phyloP scores from a whole-genome alignment of 768 basidiomycete species.

The Naganishia vaughanmartiniae region DNA sequence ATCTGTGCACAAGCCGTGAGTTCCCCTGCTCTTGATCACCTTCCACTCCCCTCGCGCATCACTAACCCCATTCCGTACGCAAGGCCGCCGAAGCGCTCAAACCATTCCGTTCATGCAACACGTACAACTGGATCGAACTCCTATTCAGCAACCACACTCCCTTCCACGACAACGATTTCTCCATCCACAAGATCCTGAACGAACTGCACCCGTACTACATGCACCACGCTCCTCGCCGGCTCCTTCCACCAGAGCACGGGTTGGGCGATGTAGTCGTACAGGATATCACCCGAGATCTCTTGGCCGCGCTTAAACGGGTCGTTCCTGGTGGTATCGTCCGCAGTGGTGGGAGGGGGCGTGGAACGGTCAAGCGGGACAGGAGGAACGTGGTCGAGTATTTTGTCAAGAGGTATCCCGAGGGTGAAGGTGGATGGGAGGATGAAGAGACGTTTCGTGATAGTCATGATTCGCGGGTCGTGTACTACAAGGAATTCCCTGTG shows the following conservation, averaged over 20 bases:
- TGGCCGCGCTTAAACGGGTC: not conserved
- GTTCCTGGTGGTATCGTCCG: not conserved
- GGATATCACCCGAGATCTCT: not conserved
- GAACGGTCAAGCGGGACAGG: too few relatives aligned
- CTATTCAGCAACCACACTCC: not conserved
- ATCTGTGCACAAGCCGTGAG: constrained; percentile 5
- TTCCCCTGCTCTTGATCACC: not conserved
- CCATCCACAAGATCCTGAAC: constrained; percentile 2
- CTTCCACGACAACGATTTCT: not conserved
- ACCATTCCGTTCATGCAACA: not conserved
- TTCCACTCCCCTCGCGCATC: too few relatives aligned
- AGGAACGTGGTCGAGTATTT: constrained; percentile 12
- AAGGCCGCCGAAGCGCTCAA: constrained; percentile 11
- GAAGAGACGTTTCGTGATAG: not conserved
- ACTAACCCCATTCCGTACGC: too few relatives aligned
- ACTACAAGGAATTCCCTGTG: not conserved
- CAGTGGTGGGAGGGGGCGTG: too few relatives aligned
- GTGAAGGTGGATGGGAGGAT: not conserved
- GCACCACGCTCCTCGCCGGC: not conserved
- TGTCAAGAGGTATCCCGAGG: not conserved
- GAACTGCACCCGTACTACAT: not conserved
- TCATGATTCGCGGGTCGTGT: not conserved
- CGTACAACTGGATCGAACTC: constrained; percentile 1
- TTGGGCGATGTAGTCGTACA: constrained; percentile 1
- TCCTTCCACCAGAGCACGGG: not conserved